A percentile compares a stretch with the other conserved stretches of the same genome.
phyloP scores from a whole-genome alignment of 2,329 filamentous ascomycete species.

The Colletotrichum cordylinicola region DNA sequence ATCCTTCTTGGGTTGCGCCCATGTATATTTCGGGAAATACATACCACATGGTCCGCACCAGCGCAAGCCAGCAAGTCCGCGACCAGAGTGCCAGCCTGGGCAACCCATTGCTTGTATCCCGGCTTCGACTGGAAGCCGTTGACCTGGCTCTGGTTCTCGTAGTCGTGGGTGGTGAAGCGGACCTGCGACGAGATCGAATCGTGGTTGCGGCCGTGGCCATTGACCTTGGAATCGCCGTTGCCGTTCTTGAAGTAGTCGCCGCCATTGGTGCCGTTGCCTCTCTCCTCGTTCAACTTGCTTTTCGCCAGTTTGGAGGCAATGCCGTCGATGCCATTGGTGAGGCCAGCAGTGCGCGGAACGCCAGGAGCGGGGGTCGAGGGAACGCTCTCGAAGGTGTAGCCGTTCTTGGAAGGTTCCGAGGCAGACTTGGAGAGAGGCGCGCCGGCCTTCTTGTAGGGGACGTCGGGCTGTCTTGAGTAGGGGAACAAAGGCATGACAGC shows the following conservation, averaged over 20 bases:
- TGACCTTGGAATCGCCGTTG: constrained; percentile 38
- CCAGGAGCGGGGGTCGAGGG: constrained; percentile 84
- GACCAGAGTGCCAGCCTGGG: constrained; percentile 92
- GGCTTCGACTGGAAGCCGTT: constrained; percentile 77
- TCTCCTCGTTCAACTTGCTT: constrained; percentile 59
- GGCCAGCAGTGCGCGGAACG: constrained; percentile 67
- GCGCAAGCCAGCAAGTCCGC: constrained; percentile 95
- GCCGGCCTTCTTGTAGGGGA: constrained; percentile 95
- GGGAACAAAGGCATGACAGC: constrained; percentile 90
- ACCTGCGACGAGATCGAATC: constrained; percentile 45
- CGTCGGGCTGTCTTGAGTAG: constrained; percentile 94
- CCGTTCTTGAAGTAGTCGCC: constrained; percentile 25
- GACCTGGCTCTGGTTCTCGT: constrained; percentile 62
- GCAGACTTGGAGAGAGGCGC: constrained; percentile 81
- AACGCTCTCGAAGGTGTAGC: constrained; percentile 90
- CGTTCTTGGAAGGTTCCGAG: constrained; percentile 57
- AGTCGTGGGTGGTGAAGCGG: constrained; percentile 64
- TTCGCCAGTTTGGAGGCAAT: constrained; percentile 78
- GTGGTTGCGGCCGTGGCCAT: constrained; percentile 38
- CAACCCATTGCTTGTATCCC: constrained; percentile 98
- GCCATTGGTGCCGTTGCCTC: constrained; percentile 35
- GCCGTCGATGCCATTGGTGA: constrained; percentile 70
- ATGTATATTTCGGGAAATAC: constrained; percentile 24
- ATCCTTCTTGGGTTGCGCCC: neutral
- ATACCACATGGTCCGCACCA: constrained; percentile 84